Evolutionary conservation across 257 asterid species (phyloP).

Genomic region (Linderniella brevidens): DNA sequence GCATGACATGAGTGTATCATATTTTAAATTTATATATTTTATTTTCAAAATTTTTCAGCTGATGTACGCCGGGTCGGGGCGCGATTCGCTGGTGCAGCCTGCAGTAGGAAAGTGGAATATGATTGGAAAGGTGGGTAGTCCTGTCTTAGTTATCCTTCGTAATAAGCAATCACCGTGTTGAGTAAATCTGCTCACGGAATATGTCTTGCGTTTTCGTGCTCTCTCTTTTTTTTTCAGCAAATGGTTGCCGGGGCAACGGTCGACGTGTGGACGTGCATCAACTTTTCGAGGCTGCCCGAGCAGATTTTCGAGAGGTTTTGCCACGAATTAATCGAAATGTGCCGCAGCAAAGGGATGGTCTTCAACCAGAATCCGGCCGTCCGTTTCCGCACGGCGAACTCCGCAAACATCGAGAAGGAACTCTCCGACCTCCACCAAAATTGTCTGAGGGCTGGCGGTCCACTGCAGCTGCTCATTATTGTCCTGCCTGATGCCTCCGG

Average conservation of each 20-base stretch:
- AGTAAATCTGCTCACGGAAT: too few species aligned
- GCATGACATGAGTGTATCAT: too few species aligned
- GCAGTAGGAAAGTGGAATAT: constrained; percentile 75
- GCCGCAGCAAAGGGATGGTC: constrained; percentile 29
- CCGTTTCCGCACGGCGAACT: constrained; percentile 11
- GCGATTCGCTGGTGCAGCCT: constrained; percentile 25
- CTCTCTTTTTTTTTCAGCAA: constrained; percentile 31
- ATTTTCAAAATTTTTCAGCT: too few species aligned
- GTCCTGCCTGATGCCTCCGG: constrained; percentile 55
- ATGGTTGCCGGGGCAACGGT: constrained; percentile 50
- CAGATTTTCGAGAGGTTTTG: constrained; percentile 17
- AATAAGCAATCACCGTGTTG: too few species aligned
- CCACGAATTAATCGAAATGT: constrained; percentile 30
- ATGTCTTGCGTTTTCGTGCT: too few species aligned
- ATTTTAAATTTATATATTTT: too few species aligned
- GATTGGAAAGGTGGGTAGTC: constrained; percentile 49
- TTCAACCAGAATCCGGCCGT: constrained; percentile 23
- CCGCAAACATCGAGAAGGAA: constrained; percentile 24
- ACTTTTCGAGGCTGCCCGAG: constrained; percentile 21
- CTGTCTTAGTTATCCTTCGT: constrained; percentile 1
- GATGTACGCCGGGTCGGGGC: constrained; percentile 39
- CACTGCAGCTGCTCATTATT: constrained; percentile 49
- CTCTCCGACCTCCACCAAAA: constrained; percentile 19
- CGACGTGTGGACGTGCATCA: constrained; percentile 49
- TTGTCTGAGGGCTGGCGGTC: constrained; percentile 2